phyloP scores from a whole-genome alignment of 371 early-diverging fungal species.

The Batrachochytrium dendrobatidis region DNA sequence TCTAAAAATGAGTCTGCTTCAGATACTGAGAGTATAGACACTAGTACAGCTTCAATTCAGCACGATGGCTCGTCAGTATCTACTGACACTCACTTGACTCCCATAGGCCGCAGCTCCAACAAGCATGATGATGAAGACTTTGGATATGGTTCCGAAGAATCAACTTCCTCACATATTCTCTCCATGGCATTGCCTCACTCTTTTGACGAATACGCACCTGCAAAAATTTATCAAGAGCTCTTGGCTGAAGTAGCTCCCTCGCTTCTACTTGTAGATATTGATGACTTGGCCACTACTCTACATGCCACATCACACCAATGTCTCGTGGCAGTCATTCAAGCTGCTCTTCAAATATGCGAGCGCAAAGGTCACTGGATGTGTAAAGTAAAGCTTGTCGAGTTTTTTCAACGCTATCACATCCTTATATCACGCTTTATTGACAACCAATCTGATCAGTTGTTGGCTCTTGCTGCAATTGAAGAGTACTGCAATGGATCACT shows the following conservation, averaged over 20 bases:
- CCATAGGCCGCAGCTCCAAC: no score
- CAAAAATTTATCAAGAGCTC: not conserved
- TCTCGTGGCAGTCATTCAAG: not conserved
- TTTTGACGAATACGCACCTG: not conserved
- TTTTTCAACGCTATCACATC: not conserved
- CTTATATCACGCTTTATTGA: not conserved
- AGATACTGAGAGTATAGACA: no score
- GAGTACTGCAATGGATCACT: not conserved
- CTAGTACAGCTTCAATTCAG: no score
- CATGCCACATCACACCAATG: not conserved
- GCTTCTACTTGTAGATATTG: not conserved
- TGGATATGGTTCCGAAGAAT: not conserved
- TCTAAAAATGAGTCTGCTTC: no score
- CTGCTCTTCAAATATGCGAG: not conserved
- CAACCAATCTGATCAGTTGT: not conserved
- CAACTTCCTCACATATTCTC: not conserved
- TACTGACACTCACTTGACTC: no score
- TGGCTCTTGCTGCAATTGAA: not conserved
- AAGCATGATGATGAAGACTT: constrained; percentile 1
- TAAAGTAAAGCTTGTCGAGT: not conserved
- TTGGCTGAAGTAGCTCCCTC: not conserved
- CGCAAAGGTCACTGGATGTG: not conserved
- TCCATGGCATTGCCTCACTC: not conserved
- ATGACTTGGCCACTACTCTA: not conserved
- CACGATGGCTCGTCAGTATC: no score